Percentiles rank a stretch among this genome's conserved stretches.
Conservation (phyloP, 2,329 filamentous ascomycete genomes). For the Fusarium longipes region DNA sequence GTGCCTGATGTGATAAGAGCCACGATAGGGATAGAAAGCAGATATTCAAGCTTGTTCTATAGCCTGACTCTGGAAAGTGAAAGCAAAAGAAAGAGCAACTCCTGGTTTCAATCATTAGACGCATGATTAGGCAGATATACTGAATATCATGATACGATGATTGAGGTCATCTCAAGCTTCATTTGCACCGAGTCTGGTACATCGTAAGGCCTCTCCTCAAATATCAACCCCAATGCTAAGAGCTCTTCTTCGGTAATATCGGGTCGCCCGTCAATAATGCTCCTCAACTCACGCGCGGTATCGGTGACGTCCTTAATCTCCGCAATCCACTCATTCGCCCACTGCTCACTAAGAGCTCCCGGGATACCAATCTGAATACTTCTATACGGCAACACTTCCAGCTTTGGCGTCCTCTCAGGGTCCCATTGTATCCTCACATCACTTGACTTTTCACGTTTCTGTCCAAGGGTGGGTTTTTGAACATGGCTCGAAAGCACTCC, state of each 20-base stretch:
- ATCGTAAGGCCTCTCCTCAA: conserved; percentile 57
- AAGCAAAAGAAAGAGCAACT: conserved; percentile 9
- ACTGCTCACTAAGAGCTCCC: conserved; percentile 56
- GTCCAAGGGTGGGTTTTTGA: not conserved
- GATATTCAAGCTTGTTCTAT: conserved; percentile 45
- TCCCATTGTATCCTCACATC: conserved; percentile 72
- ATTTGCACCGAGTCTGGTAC: conserved; percentile 53
- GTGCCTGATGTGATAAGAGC: conserved; percentile 25
- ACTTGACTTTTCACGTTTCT: conserved; percentile 44
- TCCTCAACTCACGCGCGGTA: conserved; percentile 60
- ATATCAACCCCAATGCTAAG: conserved; percentile 54
- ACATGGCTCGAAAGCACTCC: conserved; percentile 50
- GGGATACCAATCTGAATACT: conserved; percentile 73
- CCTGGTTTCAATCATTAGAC: conserved; percentile 30
- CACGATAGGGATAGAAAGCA: conserved; percentile 40
- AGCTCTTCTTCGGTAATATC: conserved; percentile 52
- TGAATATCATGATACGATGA: not conserved
- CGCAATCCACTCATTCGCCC: conserved; percentile 63
- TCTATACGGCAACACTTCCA: conserved; percentile 60
- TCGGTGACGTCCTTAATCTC: conserved; percentile 69
- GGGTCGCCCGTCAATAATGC: conserved; percentile 55
- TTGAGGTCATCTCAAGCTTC: conserved; percentile 49
- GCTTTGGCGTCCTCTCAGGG: conserved; percentile 63
- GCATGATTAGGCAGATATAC: not conserved
- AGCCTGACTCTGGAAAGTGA: conserved; percentile 29